These are phyloP conservation scores for Sphagnum contortum DNA, from an alignment of 225 moss, liverwort and hornwort genomes.

Conservation along the genomic window DNA sequence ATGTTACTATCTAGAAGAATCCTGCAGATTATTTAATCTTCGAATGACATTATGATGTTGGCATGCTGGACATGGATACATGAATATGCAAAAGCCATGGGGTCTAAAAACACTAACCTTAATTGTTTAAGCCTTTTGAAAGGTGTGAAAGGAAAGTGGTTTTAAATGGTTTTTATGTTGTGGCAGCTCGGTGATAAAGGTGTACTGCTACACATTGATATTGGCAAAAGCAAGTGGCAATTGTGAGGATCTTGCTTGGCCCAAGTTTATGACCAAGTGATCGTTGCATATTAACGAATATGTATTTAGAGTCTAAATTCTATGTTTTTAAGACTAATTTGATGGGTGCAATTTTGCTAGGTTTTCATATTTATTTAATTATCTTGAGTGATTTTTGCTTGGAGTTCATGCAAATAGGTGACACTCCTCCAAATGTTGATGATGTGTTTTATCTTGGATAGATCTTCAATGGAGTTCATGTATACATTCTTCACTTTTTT, in stretches of 20 bases:
- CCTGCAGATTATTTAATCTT: not conserved
- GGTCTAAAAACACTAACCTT: too few species aligned
- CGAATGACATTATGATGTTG: too few species aligned
- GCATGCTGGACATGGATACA: not conserved
- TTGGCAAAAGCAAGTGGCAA: slow-evolving; percentile 74
- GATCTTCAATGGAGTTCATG: slow-evolving; percentile 78
- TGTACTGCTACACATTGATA: slow-evolving; percentile 79
- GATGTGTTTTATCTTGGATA: slow-evolving; percentile 69
- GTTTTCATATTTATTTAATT: too few species aligned
- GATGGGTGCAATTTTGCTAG: too few species aligned
- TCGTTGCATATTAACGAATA: not conserved
- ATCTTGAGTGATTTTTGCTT: not conserved
- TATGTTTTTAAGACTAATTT: not conserved
- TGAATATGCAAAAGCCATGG: too few species aligned
- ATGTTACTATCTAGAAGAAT: not conserved
- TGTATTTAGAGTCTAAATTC: not conserved
- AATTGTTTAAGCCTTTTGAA: too few species aligned
- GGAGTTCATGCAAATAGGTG: slow-evolving; percentile 61
- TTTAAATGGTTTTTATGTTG: too few species aligned
- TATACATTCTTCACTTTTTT: slow-evolving; percentile 7
- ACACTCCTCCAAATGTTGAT: slow-evolving; percentile 71
- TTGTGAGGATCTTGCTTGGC: slow-evolving; percentile 95
- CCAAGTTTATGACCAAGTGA: slow-evolving; percentile 89
- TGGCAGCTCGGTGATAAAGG: slow-evolving; percentile 72
- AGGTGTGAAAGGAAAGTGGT: too few species aligned